A percentile compares a stretch with the other conserved stretches of the same genome.
Evolutionary conservation across 345 rosid species (phyloP).

Genomic region (Populus deltoides): DNA sequence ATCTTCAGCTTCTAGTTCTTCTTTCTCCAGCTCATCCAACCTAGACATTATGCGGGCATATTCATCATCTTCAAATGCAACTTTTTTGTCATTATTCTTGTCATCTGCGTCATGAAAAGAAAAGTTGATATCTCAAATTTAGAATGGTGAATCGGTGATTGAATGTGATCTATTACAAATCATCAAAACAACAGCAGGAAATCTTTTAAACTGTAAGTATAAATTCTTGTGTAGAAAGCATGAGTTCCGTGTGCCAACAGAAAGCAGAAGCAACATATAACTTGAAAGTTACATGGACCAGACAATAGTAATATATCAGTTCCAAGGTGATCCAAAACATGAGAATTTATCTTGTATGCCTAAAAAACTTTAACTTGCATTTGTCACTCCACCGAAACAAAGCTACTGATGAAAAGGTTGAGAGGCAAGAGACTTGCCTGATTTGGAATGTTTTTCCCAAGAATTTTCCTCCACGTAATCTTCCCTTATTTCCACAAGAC

Average conservation of each 20-base stretch:
- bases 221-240: no score
- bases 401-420: background rate
- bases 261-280: no score
- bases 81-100: slow-evolving; percentile 32
- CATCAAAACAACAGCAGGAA: no score
- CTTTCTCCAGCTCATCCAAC: slow-evolving; percentile 88
- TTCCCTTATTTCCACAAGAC: slow-evolving; percentile 88
- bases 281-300: no score
- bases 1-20: slow-evolving; percentile 66
- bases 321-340: no score
- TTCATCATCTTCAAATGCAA: slow-evolving; percentile 53
- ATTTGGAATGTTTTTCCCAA: slow-evolving; percentile 32
- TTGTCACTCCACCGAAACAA: background rate
- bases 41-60: slow-evolving; percentile 67
- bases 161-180: no score
- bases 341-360: no score
- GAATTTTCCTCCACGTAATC: slow-evolving; percentile 55
- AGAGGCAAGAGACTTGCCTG: slow-evolving; percentile 33
- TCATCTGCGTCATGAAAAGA: slow-evolving; percentile 32
- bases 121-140: slow-evolving; percentile 2
- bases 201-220: no score
- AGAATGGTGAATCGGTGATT: background rate
- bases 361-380: no score
- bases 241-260: no score
- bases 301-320: no score